Base-by-base conservation (phyloP, 768 basidiomycete genomes). In the Sarcomyxa edulis region DNA sequence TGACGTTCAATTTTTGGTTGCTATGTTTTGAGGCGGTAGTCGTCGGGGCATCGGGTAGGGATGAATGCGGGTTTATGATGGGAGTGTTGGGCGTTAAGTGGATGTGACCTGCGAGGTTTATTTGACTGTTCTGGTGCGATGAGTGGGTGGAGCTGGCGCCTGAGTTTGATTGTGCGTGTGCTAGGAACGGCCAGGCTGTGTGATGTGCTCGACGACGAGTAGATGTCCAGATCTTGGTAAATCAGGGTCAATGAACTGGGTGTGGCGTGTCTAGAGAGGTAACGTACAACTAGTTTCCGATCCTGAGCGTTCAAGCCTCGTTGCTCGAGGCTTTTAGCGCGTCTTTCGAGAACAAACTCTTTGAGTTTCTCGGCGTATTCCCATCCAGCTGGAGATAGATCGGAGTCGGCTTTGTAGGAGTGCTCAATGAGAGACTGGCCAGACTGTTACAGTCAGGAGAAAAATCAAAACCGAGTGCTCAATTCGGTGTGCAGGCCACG, bases 381-480 rank as follows among this genome's bases (percentile, higher is more conserved):
- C 89, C 91, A 92, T 3, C 96, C 96, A 1, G 82, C 84, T 3
- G 89, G 86, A 2, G 94, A 96, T 7, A 99, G 74, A 59, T 98
- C 95, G 2, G 94, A 92, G 54, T 99, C 96, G 25, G 96, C 94
- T 64, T 94, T 95, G 72, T 94, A 98, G 5, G 95, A 98, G 56
- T 98, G 96, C 57, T 99, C 96, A 50, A 97, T 93, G 42, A 97
- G 70, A 9, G 92, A 95, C 71, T 94, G 93, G n/a, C 96, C 96
- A 12, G 94, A 95, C 93, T 96, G 50, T 14, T 38, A 14, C 19
- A 14, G 16, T 14, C 19, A 18, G 16, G 6, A 11, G 26, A 7
- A 5, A 16, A 21, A 15, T 18, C 24, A 22, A 26, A 35, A 14
- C 11, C 9, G 20, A 22, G 15, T 8, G 22, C 21, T 9, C 14